Base-by-base conservation (phyloP, 495 filamentous ascomycete species). In the Annulohypoxylon bovei region DNA sequence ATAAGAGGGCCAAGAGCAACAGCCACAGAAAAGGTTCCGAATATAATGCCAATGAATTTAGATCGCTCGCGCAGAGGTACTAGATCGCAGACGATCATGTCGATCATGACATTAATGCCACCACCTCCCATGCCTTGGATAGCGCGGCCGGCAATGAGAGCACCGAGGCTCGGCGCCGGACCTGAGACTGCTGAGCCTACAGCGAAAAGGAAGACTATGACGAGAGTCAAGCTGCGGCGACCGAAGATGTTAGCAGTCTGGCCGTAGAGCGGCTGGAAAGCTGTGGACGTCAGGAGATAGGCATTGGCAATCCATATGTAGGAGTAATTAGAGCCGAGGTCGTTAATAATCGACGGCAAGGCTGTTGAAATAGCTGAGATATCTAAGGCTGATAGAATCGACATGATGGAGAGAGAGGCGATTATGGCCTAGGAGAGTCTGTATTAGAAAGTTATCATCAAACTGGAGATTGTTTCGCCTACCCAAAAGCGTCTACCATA, bases 111-210 rank as follows among this genome's bases (percentile, higher is more conserved):
- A 23, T 91, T 83, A 46, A 94, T 84, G 1, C 93, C 93, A 59
- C 90, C 91, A 54, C 89, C 90, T 11, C 92, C 93, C n/a, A 90
- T 78, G 57, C 93, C 93, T 74, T 96, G 93, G 32, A 97, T 81
- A 0, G 89, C 87, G 71, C 93, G 82, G 23, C 91, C 93, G 0
- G 85, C 85, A 46, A 97, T 84, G 42, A 96, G 82, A 85, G 92
- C 92, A 7, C 67, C 68, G 11, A 76, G 72, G 40, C 42, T 75
- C 2, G 59, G 64, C 1, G 81, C 76, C 1, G 62, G 61, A 3
- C 78, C 80, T 27, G 74, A 71, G 1, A 86, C 74, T 6, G 77
- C 78, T 7, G 78, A 78, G 0, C 82, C 84, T 3, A 82, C 16
- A 33, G 71, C 57, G 71, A 81, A 81, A 64, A 86, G 27, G 67